phyloP scores from a whole-genome alignment of 148 eudicot species.

The Silene conica region DNA sequence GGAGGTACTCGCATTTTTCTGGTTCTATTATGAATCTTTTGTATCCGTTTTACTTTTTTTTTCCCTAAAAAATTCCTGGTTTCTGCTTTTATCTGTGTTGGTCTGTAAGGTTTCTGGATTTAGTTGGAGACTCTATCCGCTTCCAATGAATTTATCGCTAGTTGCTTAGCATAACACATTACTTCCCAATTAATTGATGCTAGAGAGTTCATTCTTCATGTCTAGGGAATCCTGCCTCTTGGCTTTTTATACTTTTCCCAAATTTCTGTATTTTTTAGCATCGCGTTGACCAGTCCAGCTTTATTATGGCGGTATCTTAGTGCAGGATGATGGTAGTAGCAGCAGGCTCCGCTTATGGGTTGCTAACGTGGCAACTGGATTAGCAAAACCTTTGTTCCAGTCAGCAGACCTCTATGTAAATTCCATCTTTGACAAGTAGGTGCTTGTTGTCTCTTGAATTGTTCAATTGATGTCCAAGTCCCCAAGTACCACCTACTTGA shows the following conservation, averaged over 20 bases:
- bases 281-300: constrained; percentile 3
- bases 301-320: constrained; percentile 16
- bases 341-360: constrained; percentile 81
- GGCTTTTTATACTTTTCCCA: background rate
- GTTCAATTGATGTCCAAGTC: background rate
- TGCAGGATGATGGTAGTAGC: constrained; percentile 62
- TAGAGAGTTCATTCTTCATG: too few species aligned
- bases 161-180: too few species aligned
- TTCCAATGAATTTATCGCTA: background rate
- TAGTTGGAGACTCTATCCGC: background rate
- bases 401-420: constrained; percentile 65
- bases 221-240: background rate
- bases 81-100: background rate
- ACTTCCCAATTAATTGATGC: too few species aligned
- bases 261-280: background rate
- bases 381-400: constrained; percentile 75
- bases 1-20: constrained; percentile 50
- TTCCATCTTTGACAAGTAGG: constrained; percentile 89
- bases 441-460: constrained; percentile 5
- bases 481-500: constrained; percentile 16
- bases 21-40: background rate
- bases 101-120: too few species aligned
- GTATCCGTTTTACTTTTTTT: background rate
- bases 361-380: constrained; percentile 76
- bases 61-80: background rate